Percentiles rank a stretch among this genome's conserved stretches.
phyloP scores from a whole-genome alignment of 2,329 filamentous ascomycete species.

The Aspergillus thermomutatus region DNA sequence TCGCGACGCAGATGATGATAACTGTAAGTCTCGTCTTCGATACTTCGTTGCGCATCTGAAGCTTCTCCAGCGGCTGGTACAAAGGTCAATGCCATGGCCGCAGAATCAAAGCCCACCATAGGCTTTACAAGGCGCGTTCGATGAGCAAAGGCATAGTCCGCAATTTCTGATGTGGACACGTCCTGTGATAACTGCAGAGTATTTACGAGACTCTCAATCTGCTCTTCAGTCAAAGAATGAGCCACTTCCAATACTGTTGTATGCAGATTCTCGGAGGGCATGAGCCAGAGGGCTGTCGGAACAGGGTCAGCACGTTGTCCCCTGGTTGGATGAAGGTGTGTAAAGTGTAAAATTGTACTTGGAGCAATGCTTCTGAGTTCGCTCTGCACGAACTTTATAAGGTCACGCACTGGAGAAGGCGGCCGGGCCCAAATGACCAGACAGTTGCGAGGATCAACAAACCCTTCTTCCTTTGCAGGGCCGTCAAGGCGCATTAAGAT shows the following conservation, averaged over 20 bases:
- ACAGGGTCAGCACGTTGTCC: neutral
- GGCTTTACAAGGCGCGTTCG: conserved; percentile 76
- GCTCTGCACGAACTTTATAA: conserved; percentile 66
- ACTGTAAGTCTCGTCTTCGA: conserved; percentile 63
- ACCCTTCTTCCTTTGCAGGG: conserved; percentile 63
- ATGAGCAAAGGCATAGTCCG: conserved; percentile 62
- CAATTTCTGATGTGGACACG: conserved; percentile 43
- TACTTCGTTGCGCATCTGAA: conserved; percentile 31
- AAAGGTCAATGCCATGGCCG: conserved; percentile 81
- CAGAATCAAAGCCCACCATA: conserved; percentile 75
- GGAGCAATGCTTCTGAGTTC: conserved; percentile 62
- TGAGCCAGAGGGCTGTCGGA: conserved; percentile 71
- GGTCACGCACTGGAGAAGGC: conserved; percentile 61
- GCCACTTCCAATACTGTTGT: conserved; percentile 78
- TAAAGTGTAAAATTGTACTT: conserved; percentile 52
- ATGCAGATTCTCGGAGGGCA: conserved; percentile 76
- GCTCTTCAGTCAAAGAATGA: conserved; percentile 69
- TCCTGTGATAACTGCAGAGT: conserved; percentile 39
- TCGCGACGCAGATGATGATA: conserved; percentile 88
- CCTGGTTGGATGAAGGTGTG: neutral
- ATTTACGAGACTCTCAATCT: conserved; percentile 64
- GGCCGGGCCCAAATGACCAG: conserved; percentile 85
- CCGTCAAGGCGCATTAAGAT: conserved; percentile 67
- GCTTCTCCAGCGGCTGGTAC: conserved; percentile 69
- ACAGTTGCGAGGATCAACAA: conserved; percentile 71